Evolutionary conservation across 2,329 filamentous ascomycete species (phyloP), one percentile per base, ranked within the genome.

Genomic region (Verticillium dahliae): DNA sequence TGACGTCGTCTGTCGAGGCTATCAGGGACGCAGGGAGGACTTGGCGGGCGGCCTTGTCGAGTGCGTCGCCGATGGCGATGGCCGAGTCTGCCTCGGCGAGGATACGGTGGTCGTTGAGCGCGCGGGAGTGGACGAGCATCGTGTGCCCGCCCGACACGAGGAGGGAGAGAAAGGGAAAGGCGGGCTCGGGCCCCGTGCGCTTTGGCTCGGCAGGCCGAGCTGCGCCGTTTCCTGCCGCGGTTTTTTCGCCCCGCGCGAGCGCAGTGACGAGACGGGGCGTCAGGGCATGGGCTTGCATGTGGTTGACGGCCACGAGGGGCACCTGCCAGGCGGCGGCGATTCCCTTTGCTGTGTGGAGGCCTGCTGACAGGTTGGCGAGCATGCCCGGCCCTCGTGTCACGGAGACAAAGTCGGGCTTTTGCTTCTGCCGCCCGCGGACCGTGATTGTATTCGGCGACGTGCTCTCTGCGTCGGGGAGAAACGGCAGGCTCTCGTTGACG

Each of bases 271-370:
- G 83, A 10, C 92, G 83, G 15, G 94, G 90, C 18, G 95, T 98
- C 65, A 99, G 78, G 18, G 95, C 90, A 74, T 99, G 95, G 11
- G 93, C 95, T 73, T 97, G 93, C 95, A 99, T 98, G 74, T 99
- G 95, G 73, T 99, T 90, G 1, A 97, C 90, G 0, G 87, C 95
- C 1, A 98, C 74, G 37, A 98, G 78, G 3, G 94, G 93, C 41
- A 92, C 83, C 65, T 87, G 83, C 91, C 91, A 96, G 41, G 91
- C 92, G 22, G 90, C 80, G 0, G 93, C 87, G 22, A 98, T 81
- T 0, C 92, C 95, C 75, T 98, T 98, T 18, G 92, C 95, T 27
- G 87, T 88, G 70, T 92, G 88, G 11, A 98, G 74, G 0, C 95
- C 95, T 15, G 89, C 86, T 22, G 86, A 83, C 35, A 99, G 81